Percentiles rank a stretch among this genome's conserved stretches.
These are phyloP conservation scores for Drechslerella dactyloides DNA, from an alignment of 2,329 filamentous ascomycete genomes.

Conservation along the genomic window DNA sequence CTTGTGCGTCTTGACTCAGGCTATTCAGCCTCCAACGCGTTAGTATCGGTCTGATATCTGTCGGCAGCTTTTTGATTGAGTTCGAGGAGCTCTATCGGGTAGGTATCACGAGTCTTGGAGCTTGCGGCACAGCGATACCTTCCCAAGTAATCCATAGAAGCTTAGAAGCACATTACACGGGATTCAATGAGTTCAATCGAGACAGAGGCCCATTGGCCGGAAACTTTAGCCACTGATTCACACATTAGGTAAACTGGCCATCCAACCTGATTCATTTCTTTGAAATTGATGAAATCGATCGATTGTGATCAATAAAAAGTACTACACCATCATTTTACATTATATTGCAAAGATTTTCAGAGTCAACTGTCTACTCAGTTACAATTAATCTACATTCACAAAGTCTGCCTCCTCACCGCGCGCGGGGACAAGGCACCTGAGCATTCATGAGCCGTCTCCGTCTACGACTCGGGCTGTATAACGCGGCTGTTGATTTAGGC, in stretches of 20 bases:
- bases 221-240: not conserved
- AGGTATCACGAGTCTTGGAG: not conserved
- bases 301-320: not conserved
- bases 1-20: not conserved
- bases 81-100: conserved; percentile 20
- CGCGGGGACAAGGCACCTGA: not conserved
- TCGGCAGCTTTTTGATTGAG: not conserved
- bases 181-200: not conserved
- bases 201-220: not conserved
- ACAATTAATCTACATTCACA: not conserved
- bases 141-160: too few species aligned
- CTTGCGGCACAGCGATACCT: conserved; percentile 1
- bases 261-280: not conserved
- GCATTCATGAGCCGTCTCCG: not conserved
- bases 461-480: not conserved
- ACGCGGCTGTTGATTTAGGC: not conserved
- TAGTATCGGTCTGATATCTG: not conserved
- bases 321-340: not conserved
- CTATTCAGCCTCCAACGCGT: not conserved
- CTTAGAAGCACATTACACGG: too few species aligned
- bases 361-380: not conserved
- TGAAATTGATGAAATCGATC: not conserved
- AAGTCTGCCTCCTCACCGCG: not conserved
- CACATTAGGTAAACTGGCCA: not conserved
- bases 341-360: too few species aligned